These are phyloP conservation scores for Tieghemiomyces parasiticus DNA, from an alignment of 192 early-diverging fungal species.

Conservation along the genomic window DNA sequence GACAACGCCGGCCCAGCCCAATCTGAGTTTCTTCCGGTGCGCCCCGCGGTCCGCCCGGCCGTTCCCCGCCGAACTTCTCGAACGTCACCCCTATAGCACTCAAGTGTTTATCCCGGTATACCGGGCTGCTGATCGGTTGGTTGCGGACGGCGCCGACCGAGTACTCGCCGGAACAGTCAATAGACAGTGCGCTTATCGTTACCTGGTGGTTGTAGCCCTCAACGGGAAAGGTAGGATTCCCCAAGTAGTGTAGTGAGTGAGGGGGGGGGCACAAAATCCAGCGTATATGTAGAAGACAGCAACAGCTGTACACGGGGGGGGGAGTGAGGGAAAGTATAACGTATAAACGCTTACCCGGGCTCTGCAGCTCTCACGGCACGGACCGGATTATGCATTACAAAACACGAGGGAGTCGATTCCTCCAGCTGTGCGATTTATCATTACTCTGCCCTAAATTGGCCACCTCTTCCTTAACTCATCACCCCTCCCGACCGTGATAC, in stretches of 20 bases:
- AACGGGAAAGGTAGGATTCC: slow-evolving; percentile 44
- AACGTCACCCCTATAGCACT: slow-evolving; percentile 73
- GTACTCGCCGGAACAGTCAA: slow-evolving; percentile 13
- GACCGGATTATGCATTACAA: not conserved
- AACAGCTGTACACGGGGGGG: not conserved
- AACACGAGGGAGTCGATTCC: not conserved
- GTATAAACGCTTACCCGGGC: not conserved
- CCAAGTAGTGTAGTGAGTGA: not conserved
- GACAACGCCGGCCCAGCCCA: slow-evolving; percentile 34
- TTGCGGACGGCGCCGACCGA: slow-evolving; percentile 14
- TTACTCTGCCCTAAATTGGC: not conserved
- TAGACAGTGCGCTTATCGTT: slow-evolving; percentile 28
- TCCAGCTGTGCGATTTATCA: not conserved
- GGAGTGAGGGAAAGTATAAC: not conserved
- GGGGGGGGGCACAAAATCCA: not conserved
- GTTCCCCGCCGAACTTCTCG: slow-evolving; percentile 55
- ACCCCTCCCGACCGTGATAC: not conserved
- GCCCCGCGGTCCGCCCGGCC: slow-evolving; percentile 22
- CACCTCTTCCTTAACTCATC: not conserved
- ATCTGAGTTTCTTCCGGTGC: slow-evolving; percentile 60
- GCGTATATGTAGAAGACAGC: not conserved
- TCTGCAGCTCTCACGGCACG: not conserved
- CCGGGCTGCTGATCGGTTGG: slow-evolving; percentile 13
- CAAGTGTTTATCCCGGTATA: slow-evolving; percentile 79
- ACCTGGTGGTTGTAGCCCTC: slow-evolving; percentile 68